Base-by-base conservation (phyloP, 164 flowering plant species). In the Annona squamosa region DNA sequence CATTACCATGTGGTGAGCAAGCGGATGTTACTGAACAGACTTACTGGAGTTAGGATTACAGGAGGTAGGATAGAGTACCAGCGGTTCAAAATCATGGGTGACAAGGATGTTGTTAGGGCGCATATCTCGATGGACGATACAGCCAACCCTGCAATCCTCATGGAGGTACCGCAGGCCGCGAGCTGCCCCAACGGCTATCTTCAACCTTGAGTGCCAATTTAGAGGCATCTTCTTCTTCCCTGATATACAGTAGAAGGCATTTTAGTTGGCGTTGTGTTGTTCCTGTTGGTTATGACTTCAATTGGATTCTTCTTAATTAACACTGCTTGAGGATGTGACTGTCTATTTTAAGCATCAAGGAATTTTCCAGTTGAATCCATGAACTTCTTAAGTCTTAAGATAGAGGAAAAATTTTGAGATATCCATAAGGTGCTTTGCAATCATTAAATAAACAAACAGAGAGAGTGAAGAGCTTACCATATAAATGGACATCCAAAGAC, bases 61-160 rank as follows among this genome's bases (percentile, higher is more conserved):
- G 46, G 46, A 63, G 68, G 56, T 48, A 12, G 72, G 45, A 59
- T 9, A 43, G 46, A 9, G 41, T 79, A 91, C 98, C 91, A 89
- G 79, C 63, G 98, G 97, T 71, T 94, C 96, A 69, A 86, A 94
- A 71, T 94, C 96, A 72, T 94, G 97, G 17, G 98, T 94, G 59
- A 94, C 80, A 52, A 91, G 93, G 75, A 94, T 90, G 76, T 94
- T 94, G 72, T 84, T 85, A 16, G 98, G 94, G 37, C 90, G 79
- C 82, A 94, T 59, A 72, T 90, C 93, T 82, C 88, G 77, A 77
- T 94, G 98, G n/a, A 87, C 85, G 59, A 94, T 86, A 79, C 96
- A 88, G 4, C 98, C 97, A 26, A 92, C 94, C 84, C 97, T 85
- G 78, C 98, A 91, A 78, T 94, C 98, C 81, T 94, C 98, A 73